Evolutionary conservation across 2,329 filamentous ascomycete genomes (phyloP).

Genomic region (Fusarium sp.): DNA sequence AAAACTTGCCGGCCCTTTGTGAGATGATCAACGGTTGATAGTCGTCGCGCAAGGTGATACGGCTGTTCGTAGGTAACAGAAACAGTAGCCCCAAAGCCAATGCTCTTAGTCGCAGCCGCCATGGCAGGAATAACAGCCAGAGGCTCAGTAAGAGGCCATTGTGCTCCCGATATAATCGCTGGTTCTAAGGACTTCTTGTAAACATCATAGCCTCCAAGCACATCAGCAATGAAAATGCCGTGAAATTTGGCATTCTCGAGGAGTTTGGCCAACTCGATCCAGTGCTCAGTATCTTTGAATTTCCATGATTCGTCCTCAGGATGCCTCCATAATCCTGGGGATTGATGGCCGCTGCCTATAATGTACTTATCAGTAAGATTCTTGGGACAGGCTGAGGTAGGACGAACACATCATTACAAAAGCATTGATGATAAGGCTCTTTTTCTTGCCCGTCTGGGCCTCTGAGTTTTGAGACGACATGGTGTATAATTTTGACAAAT

Average conservation of each 20-base stretch:
- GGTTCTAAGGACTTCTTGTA: conserved; percentile 72
- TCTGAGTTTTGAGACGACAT: conserved; percentile 35
- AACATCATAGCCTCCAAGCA: conserved; percentile 76
- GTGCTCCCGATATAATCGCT: conserved; percentile 71
- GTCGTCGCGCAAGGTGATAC: conserved; percentile 73
- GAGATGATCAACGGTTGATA: conserved; percentile 77
- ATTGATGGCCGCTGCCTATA: conserved; percentile 58
- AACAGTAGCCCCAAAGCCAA: conserved; percentile 78
- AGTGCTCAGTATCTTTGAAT: conserved; percentile 72
- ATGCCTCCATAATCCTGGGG: conserved; percentile 67
- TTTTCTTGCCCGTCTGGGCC: conserved; percentile 51
- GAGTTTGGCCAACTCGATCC: conserved; percentile 70
- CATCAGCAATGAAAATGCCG: conserved; percentile 76
- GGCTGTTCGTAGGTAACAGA: conserved; percentile 79
- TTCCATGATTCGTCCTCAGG: conserved; percentile 72
- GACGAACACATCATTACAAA: conserved; percentile 58
- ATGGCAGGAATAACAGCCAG: conserved; percentile 74
- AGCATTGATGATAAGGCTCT: conserved; percentile 56
- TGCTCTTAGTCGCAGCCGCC: conserved; percentile 75
- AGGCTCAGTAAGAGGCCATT: conserved; percentile 80
- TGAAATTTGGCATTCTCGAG: conserved; percentile 74
- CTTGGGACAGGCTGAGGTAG: not conserved
- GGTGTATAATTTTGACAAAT: not conserved
- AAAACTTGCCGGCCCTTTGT: conserved; percentile 66
- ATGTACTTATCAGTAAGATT: not conserved